Conservation (phyloP, 2,329 filamentous ascomycete genomes). For the Neurospora crassa region DNA sequence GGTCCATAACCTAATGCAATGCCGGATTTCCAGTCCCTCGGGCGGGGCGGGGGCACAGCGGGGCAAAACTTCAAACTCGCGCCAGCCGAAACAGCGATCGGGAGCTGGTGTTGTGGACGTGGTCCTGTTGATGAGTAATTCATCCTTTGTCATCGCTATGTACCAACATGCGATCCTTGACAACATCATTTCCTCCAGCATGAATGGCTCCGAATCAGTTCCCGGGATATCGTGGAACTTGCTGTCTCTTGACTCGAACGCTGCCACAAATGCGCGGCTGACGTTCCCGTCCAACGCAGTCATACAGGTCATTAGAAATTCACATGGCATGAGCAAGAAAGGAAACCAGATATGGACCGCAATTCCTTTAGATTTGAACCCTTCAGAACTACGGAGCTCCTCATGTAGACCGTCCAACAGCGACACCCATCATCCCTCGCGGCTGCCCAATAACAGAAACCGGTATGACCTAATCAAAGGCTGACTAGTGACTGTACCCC, state of each 20-base stretch:
- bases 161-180: background rate
- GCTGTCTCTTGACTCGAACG: background rate
- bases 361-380: background rate
- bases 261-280: background rate
- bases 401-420: background rate
- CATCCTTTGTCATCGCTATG: background rate
- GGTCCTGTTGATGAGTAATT: background rate
- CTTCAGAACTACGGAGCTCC: background rate
- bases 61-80: background rate
- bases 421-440: background rate
- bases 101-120: background rate
- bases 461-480: background rate
- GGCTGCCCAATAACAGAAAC: background rate
- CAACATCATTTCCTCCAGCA: background rate
- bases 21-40: background rate
- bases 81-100: background rate
- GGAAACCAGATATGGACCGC: background rate
- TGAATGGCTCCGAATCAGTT: background rate
- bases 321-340: background rate
- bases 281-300: background rate
- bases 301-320: background rate
- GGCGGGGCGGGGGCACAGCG: background rate
- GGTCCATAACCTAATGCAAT: background rate
- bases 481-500: background rate
- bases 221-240: background rate